Base-by-base conservation (phyloP, 768 basidiomycete species). In the Lyophyllum atratum region DNA sequence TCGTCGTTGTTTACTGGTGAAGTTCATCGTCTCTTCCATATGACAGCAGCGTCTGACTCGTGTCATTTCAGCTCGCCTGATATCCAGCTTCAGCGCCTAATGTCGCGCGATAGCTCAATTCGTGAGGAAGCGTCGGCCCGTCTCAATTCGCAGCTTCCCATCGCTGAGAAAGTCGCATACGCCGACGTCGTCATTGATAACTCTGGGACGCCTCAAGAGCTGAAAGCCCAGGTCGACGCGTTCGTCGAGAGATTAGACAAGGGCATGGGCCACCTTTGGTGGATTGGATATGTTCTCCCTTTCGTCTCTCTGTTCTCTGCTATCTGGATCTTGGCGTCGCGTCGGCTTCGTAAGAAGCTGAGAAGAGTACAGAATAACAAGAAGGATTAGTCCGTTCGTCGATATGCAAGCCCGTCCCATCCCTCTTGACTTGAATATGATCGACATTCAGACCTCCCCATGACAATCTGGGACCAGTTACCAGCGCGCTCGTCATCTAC, bases 1-100 rank as follows among this genome's bases (percentile, higher is more conserved):
- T 98, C 22, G 80, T 95, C 3, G 87, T 99, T 10, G 95, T 97
- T 5, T 95, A 93, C 68, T 97, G 95, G 96, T 97, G 52, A 49
- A 83, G 47, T 39, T 25, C 47, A 46, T 34, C 37, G 48, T 54
- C 21, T 37, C 33, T 42, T 29, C 21, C 21, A 3, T 21, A 39
- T n/a, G 22, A 22, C 15, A 43, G 22, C 29, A 15, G 21, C 31
- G 19, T 40, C 48, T 57, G 26, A 44, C 14, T 28, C 24, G 47
- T 42, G 17, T 3, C 15, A 5, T 24, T 25, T 28, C 43, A 62
- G 61, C 54, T 62, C 61, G n/a, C 42, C 86, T 2, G 86, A 90
- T 51, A 76, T 94, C 0, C 96, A 99, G 66, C 81, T 96, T 1
- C 83, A 86, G 49, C 85, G 96, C 8, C 81, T 99, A 22, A 88